Conservation (phyloP, 768 basidiomycete genomes). For the Lentinula raphanica region DNA sequence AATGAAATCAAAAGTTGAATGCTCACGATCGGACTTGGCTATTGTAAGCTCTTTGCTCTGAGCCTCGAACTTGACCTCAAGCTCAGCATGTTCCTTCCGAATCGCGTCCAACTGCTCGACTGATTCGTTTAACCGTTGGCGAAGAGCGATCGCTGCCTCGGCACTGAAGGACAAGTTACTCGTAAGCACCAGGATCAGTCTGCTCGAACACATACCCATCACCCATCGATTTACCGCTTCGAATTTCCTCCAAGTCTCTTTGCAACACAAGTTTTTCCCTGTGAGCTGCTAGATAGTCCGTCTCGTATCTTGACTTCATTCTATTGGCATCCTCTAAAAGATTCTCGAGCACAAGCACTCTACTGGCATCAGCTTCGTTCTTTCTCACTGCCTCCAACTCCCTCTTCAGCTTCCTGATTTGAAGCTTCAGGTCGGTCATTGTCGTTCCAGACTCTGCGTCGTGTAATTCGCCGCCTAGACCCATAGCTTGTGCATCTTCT, state of each 20-base stretch:
- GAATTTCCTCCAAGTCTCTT: constrained; percentile 81
- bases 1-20: neutral
- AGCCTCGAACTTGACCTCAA: constrained; percentile 64
- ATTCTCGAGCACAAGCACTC: constrained; percentile 83
- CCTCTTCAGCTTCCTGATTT: constrained; percentile 73
- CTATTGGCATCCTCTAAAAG: constrained; percentile 86
- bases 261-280: constrained; percentile 77
- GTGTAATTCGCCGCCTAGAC: constrained; percentile 81
- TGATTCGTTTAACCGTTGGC: constrained; percentile 83
- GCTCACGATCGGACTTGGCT: constrained; percentile 81
- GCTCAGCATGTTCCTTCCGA: constrained; percentile 60
- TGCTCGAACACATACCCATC: constrained; percentile 57
- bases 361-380: constrained; percentile 72
- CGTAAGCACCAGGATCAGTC: constrained; percentile 2
- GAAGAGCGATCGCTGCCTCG: constrained; percentile 83
- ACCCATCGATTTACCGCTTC: constrained; percentile 77
- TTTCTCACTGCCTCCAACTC: constrained; percentile 73
- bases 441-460: constrained; percentile 79
- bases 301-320: constrained; percentile 85
- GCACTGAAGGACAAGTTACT: constrained; percentile 37
- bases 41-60: constrained; percentile 67
- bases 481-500: constrained; percentile 44
- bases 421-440: constrained; percentile 89
- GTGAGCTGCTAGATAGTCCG: constrained; percentile 81
- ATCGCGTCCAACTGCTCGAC: constrained; percentile 74